Evolutionary conservation across 148 eudicot genomes (phyloP).

Genomic region (Euryodendron excelsum): DNA sequence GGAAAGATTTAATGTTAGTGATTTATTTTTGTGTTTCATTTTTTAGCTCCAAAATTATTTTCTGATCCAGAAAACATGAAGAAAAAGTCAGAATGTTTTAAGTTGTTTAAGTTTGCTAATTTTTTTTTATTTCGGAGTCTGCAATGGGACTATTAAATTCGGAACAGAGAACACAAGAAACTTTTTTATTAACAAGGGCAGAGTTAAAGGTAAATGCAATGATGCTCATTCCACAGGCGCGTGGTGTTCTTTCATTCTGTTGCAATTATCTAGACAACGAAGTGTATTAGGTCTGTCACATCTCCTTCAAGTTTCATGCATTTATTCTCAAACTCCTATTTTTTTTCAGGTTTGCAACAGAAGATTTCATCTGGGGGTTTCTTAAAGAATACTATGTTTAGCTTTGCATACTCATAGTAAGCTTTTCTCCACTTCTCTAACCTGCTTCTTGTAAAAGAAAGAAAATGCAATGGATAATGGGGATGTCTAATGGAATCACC

Average conservation of each 20-base stretch:
- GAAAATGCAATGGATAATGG: neutral
- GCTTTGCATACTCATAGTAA: constrained; percentile 74
- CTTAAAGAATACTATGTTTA: constrained; percentile 59
- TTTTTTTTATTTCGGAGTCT: neutral
- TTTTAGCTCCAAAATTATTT: neutral
- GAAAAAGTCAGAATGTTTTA: neutral
- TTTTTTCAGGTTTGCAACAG: constrained; percentile 72
- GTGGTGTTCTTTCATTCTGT: neutral
- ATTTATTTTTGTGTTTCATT: neutral
- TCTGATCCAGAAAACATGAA: neutral
- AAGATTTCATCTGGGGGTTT: constrained; percentile 79
- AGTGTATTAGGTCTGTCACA: neutral
- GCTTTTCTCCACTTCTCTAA: constrained; percentile 20
- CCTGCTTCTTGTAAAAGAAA: neutral
- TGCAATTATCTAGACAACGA: neutral
- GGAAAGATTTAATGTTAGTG: neutral
- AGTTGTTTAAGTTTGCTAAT: neutral
- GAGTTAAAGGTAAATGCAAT: neutral
- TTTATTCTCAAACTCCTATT: constrained; percentile 8
- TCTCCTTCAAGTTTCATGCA: neutral
- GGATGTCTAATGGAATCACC: neutral
- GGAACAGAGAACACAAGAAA: neutral
- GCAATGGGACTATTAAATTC: neutral
- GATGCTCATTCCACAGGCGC: neutral
- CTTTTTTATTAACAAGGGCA: neutral